phyloP scores from a whole-genome alignment of 306 rosid species.

The Malus sieversii region DNA sequence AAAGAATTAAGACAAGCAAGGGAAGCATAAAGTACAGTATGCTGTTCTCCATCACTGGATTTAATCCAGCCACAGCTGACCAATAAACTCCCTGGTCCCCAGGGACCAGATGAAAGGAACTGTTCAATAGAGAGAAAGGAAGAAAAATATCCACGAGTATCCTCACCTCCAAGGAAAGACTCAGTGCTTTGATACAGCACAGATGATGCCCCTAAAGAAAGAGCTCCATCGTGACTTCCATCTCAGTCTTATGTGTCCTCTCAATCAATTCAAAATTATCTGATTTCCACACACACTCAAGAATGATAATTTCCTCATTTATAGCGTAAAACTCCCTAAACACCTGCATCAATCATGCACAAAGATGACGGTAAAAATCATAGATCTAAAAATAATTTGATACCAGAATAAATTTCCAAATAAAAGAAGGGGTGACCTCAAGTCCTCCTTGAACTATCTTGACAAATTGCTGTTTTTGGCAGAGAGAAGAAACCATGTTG shows the following conservation, averaged over 20 bases:
- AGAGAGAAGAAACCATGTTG: conserved; percentile 68
- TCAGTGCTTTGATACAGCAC: conserved; percentile 43
- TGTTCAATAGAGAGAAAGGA: background rate
- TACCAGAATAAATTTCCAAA: background rate
- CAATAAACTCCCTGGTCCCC: too few species aligned
- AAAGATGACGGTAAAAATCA: background rate
- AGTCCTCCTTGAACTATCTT: conserved; percentile 52
- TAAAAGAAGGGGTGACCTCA: conserved; percentile 45
- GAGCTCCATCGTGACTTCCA: conserved; percentile 30
- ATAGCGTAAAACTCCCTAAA: conserved; percentile 68
- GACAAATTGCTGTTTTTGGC: conserved; percentile 57
- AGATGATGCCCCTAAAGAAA: conserved; percentile 29
- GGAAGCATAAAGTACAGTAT: too few species aligned
- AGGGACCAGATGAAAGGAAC: too few species aligned
- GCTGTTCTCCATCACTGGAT: too few species aligned
- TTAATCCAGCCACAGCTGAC: too few species aligned
- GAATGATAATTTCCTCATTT: conserved; percentile 42
- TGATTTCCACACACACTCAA: conserved; percentile 64
- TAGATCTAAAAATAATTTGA: background rate
- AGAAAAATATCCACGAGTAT: background rate
- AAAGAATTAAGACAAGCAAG: background rate
- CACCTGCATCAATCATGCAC: conserved; percentile 35
- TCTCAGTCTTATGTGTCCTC: conserved; percentile 29
- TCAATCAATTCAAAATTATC: conserved; percentile 63
- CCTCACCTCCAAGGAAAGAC: conserved; percentile 59